These are phyloP conservation scores for Dioszegia aurantiaca DNA, from an alignment of 768 basidiomycete species.

Conservation along the genomic window DNA sequence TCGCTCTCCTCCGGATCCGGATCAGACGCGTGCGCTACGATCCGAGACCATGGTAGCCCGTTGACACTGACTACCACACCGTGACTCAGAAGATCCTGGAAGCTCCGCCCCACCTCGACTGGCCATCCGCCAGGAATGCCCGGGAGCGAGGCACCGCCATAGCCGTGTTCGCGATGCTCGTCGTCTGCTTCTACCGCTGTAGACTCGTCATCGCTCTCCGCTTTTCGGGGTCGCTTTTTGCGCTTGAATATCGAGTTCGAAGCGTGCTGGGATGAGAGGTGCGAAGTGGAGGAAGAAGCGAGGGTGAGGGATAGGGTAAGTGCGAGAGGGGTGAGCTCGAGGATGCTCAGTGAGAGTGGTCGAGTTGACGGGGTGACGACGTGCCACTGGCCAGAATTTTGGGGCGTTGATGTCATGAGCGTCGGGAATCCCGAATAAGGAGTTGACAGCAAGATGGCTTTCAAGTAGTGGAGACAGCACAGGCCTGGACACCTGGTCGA, in stretches of 20 bases:
- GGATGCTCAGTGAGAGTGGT: constrained; percentile 47
- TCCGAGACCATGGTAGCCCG: constrained; percentile 50
- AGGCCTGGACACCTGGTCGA: too few species aligned
- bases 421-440: too few species aligned
- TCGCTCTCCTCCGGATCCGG: constrained; percentile 21
- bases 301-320: constrained; percentile 49
- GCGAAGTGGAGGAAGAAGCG: constrained; percentile 8
- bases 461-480: too few species aligned
- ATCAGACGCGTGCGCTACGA: constrained; percentile 49
- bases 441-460: too few species aligned
- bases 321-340: constrained; percentile 50
- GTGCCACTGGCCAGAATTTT: constrained; percentile 42
- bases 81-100: constrained; percentile 50
- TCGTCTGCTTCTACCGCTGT: constrained; percentile 35
- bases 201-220: constrained; percentile 40
- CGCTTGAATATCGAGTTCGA: constrained; percentile 13
- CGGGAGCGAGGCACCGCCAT: neutral
- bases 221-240: constrained; percentile 19
- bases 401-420: constrained; percentile 6
- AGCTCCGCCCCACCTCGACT: constrained; percentile 18
- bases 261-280: neutral
- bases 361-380: constrained; percentile 46
- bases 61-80: constrained; percentile 51
- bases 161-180: constrained; percentile 4
- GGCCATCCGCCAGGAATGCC: constrained; percentile 22